Evolutionary conservation across 2,329 filamentous ascomycete species (phyloP).

Genomic region (Colletotrichum tanaceti): DNA sequence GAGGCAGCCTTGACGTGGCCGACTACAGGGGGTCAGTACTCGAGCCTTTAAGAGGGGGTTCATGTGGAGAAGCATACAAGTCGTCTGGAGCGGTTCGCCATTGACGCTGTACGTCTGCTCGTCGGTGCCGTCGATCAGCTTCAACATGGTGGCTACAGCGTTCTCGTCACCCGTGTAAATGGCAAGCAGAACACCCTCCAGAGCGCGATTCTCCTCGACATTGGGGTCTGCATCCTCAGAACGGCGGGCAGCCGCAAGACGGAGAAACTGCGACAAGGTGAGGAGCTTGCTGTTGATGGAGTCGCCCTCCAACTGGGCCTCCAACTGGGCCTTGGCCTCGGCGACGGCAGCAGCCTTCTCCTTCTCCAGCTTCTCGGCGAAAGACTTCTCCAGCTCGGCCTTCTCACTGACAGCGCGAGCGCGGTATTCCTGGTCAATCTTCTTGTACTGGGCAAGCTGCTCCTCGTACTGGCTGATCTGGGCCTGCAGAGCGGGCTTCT

Average conservation of each 20-base stretch:
- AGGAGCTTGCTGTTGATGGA: constrained; percentile 74
- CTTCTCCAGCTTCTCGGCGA: constrained; percentile 64
- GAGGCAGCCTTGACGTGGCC: constrained; percentile 68
- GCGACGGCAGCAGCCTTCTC: constrained; percentile 65
- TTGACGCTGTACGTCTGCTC: constrained; percentile 74
- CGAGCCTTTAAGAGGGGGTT: background rate
- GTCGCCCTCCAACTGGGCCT: constrained; percentile 61
- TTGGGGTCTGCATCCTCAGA: constrained; percentile 74
- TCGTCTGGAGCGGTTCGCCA: constrained; percentile 73
- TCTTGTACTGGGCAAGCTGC: constrained; percentile 79
- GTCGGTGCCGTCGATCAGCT: constrained; percentile 78
- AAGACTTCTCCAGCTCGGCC: constrained; percentile 68
- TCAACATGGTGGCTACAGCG: constrained; percentile 80
- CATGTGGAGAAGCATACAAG: constrained; percentile 68
- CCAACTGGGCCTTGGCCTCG: constrained; percentile 65
- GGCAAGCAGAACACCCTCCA: constrained; percentile 81
- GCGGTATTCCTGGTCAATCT: constrained; percentile 79
- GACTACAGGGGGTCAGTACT: constrained; percentile 55
- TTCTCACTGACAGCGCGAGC: constrained; percentile 68
- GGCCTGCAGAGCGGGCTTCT: constrained; percentile 78
- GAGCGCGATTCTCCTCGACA: constrained; percentile 79
- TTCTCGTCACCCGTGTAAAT: constrained; percentile 83
- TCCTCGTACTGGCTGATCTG: constrained; percentile 79
- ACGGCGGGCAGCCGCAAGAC: constrained; percentile 80
- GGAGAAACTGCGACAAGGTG: constrained; percentile 81